Base-by-base conservation (phyloP, 1,284 basidiomycete genomes). In the Moniliophthora roreri region DNA sequence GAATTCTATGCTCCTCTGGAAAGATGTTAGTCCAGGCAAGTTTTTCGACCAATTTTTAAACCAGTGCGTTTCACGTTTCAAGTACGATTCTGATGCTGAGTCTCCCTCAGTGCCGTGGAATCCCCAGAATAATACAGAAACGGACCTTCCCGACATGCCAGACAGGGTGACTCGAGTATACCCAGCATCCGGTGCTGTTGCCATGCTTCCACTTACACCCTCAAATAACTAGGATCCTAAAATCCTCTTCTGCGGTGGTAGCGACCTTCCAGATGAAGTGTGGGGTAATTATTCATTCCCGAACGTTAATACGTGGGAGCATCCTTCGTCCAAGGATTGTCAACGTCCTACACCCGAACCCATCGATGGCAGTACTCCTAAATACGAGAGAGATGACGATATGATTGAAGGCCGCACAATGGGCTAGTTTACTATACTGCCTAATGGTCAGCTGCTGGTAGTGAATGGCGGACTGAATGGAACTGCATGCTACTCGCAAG, bases 131-230 rank as follows among this genome's bases (percentile, higher is more conserved):
- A 82, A 81, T 64, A 59, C 67, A 38, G 86, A 89, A 66, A 80
- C 67, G 0, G 50, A 62, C 7, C 69, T 81, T 2, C 79, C 78
- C 2, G 59, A 70, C 56, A 81, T 82, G 80, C 81, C 81, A 2
- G 68, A 65, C 18, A 60, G 76, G 50, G 81, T 90, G 44, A 74
- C 80, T 24, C 84, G 89, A 52, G 89, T 91, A 16, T 94, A 94
- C 72, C 92, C 92, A 28, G 91, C 87, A 0, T 93, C 90, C 1
- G 91, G 84, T 53, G 91, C 86, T 15, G 81, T 79, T 2, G 87
- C 85, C 51, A 90, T 94, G 89, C 71, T 92, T 4, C 91, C 92
- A 0, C 72, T 93, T 36, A 91, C 88, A 0, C 87, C 89, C 6
- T 82, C 77, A 48, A 93, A 93, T 76, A 83, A 89, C 71, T 93